A percentile compares a stretch with the other conserved stretches of the same genome.
phyloP scores from a whole-genome alignment of 73 alveolate genomes.

The Symbiodinium pilosum region DNA sequence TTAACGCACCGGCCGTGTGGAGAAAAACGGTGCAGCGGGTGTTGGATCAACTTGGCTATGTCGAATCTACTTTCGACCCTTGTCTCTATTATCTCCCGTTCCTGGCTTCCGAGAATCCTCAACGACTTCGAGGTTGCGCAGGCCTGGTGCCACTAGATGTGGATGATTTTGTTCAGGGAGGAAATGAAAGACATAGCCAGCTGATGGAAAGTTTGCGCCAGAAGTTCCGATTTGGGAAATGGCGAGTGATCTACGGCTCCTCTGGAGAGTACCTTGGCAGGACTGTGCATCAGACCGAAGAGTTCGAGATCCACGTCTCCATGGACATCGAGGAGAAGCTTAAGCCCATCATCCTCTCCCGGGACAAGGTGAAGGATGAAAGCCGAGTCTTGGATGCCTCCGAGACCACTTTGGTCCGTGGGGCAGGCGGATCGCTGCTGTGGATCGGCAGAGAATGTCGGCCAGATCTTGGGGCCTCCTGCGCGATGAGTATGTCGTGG shows the following conservation, averaged over 20 bases:
- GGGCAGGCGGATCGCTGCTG: no score
- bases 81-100: neutral
- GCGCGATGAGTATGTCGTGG: no score
- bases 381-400: no score
- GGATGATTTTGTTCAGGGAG: neutral
- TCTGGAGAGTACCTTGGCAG: neutral
- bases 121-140: neutral
- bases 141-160: neutral
- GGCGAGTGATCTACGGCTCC: neutral
- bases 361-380: no score
- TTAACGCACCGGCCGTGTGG: neutral
- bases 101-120: neutral
- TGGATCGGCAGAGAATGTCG: no score
- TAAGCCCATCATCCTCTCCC: neutral
- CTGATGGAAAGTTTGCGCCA: neutral
- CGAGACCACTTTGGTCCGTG: no score
- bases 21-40: neutral
- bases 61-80: neutral
- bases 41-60: neutral
- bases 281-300: neutral
- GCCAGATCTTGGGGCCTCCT: no score
- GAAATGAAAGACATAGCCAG: neutral
- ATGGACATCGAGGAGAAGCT: constrained; percentile 30
- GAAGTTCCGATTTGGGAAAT: neutral
- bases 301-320: neutral